Conservation (phyloP, 192 early-diverging fungal genomes). For the Gonapodya prolifera region DNA sequence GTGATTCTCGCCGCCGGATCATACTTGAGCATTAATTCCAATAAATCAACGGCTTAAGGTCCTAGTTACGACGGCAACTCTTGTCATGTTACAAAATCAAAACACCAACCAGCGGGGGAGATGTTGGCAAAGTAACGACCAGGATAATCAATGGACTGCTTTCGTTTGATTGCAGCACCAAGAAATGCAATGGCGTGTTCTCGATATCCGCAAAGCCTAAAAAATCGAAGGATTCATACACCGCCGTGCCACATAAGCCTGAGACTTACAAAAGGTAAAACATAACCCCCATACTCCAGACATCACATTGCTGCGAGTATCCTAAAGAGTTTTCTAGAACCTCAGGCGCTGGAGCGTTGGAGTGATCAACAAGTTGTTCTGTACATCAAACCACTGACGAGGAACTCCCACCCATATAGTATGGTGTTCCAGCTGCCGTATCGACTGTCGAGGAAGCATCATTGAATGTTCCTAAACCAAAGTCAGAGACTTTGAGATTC, state of each 20-base stretch:
- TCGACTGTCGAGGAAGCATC: constrained; percentile 18
- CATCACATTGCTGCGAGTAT: constrained; percentile 35
- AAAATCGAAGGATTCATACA: not conserved
- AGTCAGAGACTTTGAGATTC: constrained; percentile 35
- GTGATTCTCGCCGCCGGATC: constrained; percentile 37
- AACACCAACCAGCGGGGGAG: constrained; percentile 7
- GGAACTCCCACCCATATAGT: constrained; percentile 27
- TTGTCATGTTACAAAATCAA: not conserved
- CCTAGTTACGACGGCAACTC: constrained; percentile 13
- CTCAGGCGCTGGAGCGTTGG: constrained; percentile 24
- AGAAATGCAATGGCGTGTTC: constrained; percentile 16
- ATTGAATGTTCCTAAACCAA: constrained; percentile 30
- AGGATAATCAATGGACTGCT: constrained; percentile 25
- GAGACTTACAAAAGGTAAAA: constrained; percentile 27
- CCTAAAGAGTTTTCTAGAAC: constrained; percentile 28
- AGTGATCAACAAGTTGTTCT: constrained; percentile 3
- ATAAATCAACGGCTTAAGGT: constrained; percentile 20
- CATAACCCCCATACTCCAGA: constrained; percentile 44
- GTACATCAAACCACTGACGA: not conserved
- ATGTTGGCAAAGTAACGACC: constrained; percentile 17
- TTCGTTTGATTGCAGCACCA: constrained; percentile 22
- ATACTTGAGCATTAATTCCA: constrained; percentile 22
- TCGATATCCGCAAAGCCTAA: constrained; percentile 25
- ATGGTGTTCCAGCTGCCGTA: constrained; percentile 28
- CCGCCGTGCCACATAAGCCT: not conserved